These are phyloP conservation scores for Daldinia vernicosa DNA, from an alignment of 495 filamentous ascomycete species.

Conservation along the genomic window DNA sequence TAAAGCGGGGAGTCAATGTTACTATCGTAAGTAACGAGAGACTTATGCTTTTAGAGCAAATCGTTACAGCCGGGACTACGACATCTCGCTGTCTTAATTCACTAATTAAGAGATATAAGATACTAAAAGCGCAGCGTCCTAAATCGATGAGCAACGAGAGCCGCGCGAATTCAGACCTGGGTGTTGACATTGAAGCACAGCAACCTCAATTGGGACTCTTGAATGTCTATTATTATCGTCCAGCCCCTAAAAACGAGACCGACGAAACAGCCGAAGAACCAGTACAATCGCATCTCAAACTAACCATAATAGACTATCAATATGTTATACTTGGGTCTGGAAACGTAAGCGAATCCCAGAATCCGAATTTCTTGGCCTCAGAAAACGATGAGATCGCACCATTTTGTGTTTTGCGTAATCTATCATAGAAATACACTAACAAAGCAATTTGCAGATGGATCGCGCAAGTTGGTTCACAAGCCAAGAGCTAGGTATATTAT, in stretches of 20 bases:
- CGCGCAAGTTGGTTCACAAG: conserved; percentile 79
- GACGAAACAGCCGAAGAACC: conserved; percentile 55
- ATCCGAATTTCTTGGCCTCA: neutral
- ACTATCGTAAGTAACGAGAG: conserved; percentile 67
- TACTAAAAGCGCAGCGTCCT: conserved; percentile 30
- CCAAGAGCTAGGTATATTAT: conserved; percentile 77
- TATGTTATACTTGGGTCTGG: conserved; percentile 73
- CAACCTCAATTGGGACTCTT: conserved; percentile 49
- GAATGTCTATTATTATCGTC: conserved; percentile 59
- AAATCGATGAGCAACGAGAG: neutral
- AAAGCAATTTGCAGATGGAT: conserved; percentile 57
- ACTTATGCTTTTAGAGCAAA: conserved; percentile 79
- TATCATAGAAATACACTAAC: conserved; percentile 10
- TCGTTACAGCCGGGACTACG: conserved; percentile 73
- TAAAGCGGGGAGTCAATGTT: conserved; percentile 69
- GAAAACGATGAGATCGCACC: neutral
- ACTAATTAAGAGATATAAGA: conserved; percentile 58
- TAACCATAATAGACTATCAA: conserved; percentile 68
- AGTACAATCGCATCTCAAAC: conserved; percentile 75
- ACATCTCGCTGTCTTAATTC: conserved; percentile 66
- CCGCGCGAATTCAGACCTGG: conserved; percentile 14
- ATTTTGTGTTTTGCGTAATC: neutral
- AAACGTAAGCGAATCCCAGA: conserved; percentile 53
- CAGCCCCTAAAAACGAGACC: conserved; percentile 19
- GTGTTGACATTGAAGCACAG: conserved; percentile 46